Conservation (phyloP, 208 protist species). For the Tritrichomonas foetus region DNA sequence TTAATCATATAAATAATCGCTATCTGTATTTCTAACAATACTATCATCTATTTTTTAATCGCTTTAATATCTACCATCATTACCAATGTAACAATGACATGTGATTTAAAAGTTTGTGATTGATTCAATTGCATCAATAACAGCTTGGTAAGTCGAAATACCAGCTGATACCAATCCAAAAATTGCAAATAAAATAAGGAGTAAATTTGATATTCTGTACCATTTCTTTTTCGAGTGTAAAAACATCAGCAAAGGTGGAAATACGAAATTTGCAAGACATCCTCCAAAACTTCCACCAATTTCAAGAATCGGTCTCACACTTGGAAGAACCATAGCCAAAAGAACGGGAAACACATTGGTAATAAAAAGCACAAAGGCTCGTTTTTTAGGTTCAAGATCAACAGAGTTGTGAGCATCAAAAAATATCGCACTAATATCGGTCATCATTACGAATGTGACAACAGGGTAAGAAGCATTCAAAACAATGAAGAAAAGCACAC, state of each 20-base stretch:
- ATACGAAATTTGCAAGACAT: neutral
- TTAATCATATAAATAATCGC: too few species aligned
- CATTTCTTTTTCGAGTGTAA: neutral
- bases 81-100: too few species aligned
- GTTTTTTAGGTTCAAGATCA: too few species aligned
- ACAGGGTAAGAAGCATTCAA: neutral
- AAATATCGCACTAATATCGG: too few species aligned
- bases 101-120: too few species aligned
- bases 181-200: neutral
- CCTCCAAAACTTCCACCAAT: conserved; percentile 6
- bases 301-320: neutral
- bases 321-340: neutral
- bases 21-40: too few species aligned
- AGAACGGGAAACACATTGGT: too few species aligned
- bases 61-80: too few species aligned
- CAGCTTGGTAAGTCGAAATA: neutral
- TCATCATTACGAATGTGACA: neutral
- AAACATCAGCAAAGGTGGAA: neutral
- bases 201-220: neutral
- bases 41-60: too few species aligned
- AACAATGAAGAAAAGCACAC: neutral
- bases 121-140: neutral
- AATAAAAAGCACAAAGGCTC: too few species aligned
- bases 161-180: neutral
- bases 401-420: neutral